Conservation (phyloP, 1,139 yeast species). For the Lodderomyces pseudojiufengensis region DNA sequence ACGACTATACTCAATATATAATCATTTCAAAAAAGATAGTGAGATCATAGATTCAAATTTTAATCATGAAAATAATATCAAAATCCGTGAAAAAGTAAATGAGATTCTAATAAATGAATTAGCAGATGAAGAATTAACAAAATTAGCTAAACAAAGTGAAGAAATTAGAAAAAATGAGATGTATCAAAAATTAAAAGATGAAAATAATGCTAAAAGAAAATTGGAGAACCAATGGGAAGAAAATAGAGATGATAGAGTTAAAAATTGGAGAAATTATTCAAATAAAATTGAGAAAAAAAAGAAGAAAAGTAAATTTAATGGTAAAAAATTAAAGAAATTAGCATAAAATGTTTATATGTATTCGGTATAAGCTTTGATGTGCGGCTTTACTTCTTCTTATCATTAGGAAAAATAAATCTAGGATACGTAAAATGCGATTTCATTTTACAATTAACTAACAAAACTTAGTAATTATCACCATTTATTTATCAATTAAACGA, state of each 20-base stretch:
- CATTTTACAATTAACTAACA: background rate
- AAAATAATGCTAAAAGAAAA: constrained; percentile 35
- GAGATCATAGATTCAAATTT: constrained; percentile 35
- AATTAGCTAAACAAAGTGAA: constrained; percentile 27
- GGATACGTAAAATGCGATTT: too few relatives aligned
- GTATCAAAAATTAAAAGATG: constrained; percentile 32
- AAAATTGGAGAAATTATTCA: constrained; percentile 56
- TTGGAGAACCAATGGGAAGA: constrained; percentile 60
- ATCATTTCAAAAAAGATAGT: constrained; percentile 11
- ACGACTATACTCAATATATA: constrained; percentile 30
- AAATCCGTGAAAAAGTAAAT: constrained; percentile 16
- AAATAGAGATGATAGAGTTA: constrained; percentile 55
- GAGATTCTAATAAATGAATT: constrained; percentile 33
- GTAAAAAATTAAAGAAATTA: too few relatives aligned
- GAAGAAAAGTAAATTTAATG: constrained; percentile 25
- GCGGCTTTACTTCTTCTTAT: too few relatives aligned
- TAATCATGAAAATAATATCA: constrained; percentile 5
- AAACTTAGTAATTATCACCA: too few relatives aligned
- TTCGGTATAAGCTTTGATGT: too few relatives aligned
- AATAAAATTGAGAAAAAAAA: constrained; percentile 42
- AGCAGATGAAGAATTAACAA: constrained; percentile 31
- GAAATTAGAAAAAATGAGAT: constrained; percentile 27
- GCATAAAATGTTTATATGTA: too few relatives aligned
- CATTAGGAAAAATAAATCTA: too few relatives aligned
- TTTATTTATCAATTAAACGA: too few relatives aligned